Conservation (phyloP, 352 stramenopile species). For the Globisporangium splendens region DNA sequence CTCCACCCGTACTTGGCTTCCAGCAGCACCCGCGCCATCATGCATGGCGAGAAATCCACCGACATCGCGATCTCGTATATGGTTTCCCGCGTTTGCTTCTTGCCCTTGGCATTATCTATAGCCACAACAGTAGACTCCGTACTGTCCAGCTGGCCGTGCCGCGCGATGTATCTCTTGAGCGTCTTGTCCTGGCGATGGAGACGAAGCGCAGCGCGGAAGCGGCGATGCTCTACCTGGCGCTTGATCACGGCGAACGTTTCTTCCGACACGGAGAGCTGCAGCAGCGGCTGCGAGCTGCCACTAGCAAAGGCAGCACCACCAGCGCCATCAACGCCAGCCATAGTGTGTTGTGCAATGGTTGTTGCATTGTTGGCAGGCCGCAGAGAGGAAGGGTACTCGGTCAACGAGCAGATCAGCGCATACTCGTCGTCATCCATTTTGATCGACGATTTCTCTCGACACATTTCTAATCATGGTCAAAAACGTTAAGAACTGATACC, state of each 20-base stretch:
- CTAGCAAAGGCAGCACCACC: background rate
- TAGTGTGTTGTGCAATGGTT: background rate
- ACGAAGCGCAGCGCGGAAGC: constrained; percentile 38
- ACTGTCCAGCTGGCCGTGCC: constrained; percentile 13
- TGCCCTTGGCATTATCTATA: background rate
- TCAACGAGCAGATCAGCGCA: constrained; percentile 40
- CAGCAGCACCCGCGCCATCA: constrained; percentile 61
- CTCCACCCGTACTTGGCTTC: constrained; percentile 50
- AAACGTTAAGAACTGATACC: background rate
- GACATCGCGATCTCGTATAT: constrained; percentile 39
- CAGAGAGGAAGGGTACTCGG: constrained; percentile 21
- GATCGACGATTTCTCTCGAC: too few relatives aligned
- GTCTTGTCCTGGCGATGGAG: constrained; percentile 58
- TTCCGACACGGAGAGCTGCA: constrained; percentile 33
- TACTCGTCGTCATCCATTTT: constrained; percentile 53
- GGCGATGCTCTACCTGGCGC: constrained; percentile 43
- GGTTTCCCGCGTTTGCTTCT: constrained; percentile 16
- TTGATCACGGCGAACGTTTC: constrained; percentile 61
- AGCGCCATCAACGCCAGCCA: background rate
- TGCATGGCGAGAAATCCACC: constrained; percentile 60
- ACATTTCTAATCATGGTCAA: background rate
- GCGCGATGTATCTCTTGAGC: constrained; percentile 47
- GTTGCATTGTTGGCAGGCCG: background rate
- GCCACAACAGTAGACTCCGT: background rate
- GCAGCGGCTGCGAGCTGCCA: background rate